phyloP scores from a whole-genome alignment of 768 basidiomycete species.

The Ephemerocybe angulata region DNA sequence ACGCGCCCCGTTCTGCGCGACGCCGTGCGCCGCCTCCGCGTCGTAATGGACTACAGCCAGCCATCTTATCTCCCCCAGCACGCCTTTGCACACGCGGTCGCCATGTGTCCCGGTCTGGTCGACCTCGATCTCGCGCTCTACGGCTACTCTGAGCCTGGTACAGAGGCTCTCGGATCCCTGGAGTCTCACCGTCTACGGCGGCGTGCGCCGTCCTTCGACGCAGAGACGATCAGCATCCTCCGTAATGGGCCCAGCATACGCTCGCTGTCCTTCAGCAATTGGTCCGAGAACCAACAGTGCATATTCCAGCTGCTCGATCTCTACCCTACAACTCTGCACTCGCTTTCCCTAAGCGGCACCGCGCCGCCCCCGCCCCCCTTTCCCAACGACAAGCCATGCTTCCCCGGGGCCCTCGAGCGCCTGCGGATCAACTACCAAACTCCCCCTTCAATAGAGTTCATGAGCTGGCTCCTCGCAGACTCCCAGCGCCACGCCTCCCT shows the following conservation, averaged over 20 bases:
- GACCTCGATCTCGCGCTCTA: slow-evolving; percentile 57
- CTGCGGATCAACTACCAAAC: slow-evolving; percentile 65
- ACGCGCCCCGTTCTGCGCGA: slow-evolving; percentile 46
- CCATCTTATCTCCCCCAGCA: slow-evolving; percentile 51
- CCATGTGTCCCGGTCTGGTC: slow-evolving; percentile 55
- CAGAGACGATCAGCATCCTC: slow-evolving; percentile 47
- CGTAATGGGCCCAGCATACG: slow-evolving; percentile 50
- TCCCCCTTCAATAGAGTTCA: slow-evolving; percentile 58
- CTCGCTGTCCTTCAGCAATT: slow-evolving; percentile 62
- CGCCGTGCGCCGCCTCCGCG: slow-evolving; percentile 50
- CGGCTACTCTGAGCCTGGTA: slow-evolving; percentile 36
- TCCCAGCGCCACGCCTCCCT: slow-evolving; percentile 41
- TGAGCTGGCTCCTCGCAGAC: slow-evolving; percentile 66
- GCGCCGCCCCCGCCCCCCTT: slow-evolving; percentile 44
- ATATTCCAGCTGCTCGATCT: slow-evolving; percentile 60
- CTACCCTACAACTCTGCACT: slow-evolving; percentile 51
- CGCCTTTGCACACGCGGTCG: slow-evolving; percentile 57
- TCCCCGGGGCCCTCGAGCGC: slow-evolving; percentile 32
- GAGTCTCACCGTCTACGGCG: slow-evolving; percentile 45
- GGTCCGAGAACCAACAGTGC: slow-evolving; percentile 58
- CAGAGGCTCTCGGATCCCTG: slow-evolving; percentile 17
- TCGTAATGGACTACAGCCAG: slow-evolving; percentile 66
- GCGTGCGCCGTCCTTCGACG: slow-evolving; percentile 52
- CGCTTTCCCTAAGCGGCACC: slow-evolving; percentile 58
- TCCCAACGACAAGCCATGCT: slow-evolving; percentile 42